These are phyloP conservation scores for Cladophialophora chaetospira DNA, from an alignment of 2,329 filamentous ascomycete genomes.

Conservation along the genomic window DNA sequence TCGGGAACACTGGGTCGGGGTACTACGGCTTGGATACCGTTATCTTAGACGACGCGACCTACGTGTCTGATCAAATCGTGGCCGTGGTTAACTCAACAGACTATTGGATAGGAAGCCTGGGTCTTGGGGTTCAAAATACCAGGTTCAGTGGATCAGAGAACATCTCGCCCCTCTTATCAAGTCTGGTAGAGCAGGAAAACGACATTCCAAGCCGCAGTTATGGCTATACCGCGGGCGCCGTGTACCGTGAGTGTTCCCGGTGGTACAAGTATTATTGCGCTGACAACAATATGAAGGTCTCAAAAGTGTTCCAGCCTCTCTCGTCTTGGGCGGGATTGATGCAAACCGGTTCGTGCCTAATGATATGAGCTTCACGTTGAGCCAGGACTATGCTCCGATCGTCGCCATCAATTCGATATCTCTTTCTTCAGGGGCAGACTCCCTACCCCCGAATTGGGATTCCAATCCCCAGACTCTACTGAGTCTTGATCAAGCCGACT, in stretches of 20 bases:
- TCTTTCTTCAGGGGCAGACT: constrained; percentile 28
- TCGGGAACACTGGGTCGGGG: constrained; percentile 33
- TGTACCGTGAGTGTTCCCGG: constrained; percentile 33
- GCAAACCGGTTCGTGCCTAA: constrained; percentile 37
- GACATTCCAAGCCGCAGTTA: constrained; percentile 38
- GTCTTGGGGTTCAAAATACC: constrained; percentile 35
- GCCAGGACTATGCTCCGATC: constrained; percentile 36
- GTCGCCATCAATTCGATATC: constrained; percentile 37
- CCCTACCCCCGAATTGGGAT: constrained; percentile 29
- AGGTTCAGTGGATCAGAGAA: constrained; percentile 33
- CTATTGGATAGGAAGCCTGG: constrained; percentile 40
- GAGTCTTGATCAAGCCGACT: constrained; percentile 26
- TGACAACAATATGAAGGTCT: constrained; percentile 28
- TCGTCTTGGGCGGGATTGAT: constrained; percentile 40
- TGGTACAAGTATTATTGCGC: not conserved
- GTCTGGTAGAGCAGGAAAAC: constrained; percentile 34
- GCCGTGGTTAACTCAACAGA: constrained; percentile 38
- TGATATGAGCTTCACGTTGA: constrained; percentile 36
- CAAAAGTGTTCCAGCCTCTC: constrained; percentile 37
- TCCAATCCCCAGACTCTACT: constrained; percentile 33
- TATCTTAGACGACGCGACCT: constrained; percentile 32
- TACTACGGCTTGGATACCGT: constrained; percentile 44
- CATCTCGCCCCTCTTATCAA: constrained; percentile 35
- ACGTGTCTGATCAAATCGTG: constrained; percentile 37
- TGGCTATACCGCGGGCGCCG: constrained; percentile 40